Conservation (phyloP, 176 grass and related monocot genomes). For the Raddia distichophylla region DNA sequence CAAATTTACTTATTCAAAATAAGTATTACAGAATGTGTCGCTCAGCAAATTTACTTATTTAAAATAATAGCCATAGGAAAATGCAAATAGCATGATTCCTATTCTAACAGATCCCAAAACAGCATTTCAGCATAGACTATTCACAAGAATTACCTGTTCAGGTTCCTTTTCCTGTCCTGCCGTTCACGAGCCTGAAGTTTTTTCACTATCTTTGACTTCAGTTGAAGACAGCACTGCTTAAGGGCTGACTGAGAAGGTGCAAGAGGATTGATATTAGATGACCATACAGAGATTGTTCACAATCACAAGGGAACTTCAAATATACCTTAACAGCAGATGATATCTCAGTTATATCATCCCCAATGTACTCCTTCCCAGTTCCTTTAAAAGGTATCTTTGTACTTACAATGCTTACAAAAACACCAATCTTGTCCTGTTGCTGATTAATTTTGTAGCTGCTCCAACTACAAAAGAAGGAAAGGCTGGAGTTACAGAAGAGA, state of each 20-base stretch:
- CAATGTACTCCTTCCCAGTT: slow-evolving; percentile 96
- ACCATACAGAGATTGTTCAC: slow-evolving; percentile 28
- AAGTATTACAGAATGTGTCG: slow-evolving; percentile 8
- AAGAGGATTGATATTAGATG: slow-evolving; percentile 29
- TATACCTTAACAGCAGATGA: slow-evolving; percentile 82
- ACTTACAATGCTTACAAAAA: slow-evolving; percentile 97
- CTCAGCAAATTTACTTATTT: slow-evolving; percentile 8
- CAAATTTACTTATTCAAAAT: no score
- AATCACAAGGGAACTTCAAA: background rate
- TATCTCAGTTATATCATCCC: slow-evolving; percentile 96
- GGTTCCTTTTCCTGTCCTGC: slow-evolving; percentile 92
- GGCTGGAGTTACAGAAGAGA: slow-evolving; percentile 6
- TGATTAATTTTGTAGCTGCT: slow-evolving; percentile 96
- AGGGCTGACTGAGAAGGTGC: slow-evolving; percentile 69
- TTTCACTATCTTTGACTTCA: slow-evolving; percentile 97
- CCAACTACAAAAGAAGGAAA: slow-evolving; percentile 68
- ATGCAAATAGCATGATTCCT: slow-evolving; percentile 2
- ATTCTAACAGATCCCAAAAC: background rate
- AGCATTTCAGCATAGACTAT: background rate
- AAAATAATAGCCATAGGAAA: background rate
- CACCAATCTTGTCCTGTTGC: slow-evolving; percentile 91
- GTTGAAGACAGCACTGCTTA: slow-evolving; percentile 91
- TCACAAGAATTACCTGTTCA: slow-evolving; percentile 60
- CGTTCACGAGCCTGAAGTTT: slow-evolving; percentile 89
- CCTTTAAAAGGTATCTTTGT: slow-evolving; percentile 99